A percentile compares a stretch with the other conserved stretches of the same genome.
These are phyloP conservation scores for Suhomyces kunorum DNA, from an alignment of 1,139 yeast genomes.

Conservation along the genomic window DNA sequence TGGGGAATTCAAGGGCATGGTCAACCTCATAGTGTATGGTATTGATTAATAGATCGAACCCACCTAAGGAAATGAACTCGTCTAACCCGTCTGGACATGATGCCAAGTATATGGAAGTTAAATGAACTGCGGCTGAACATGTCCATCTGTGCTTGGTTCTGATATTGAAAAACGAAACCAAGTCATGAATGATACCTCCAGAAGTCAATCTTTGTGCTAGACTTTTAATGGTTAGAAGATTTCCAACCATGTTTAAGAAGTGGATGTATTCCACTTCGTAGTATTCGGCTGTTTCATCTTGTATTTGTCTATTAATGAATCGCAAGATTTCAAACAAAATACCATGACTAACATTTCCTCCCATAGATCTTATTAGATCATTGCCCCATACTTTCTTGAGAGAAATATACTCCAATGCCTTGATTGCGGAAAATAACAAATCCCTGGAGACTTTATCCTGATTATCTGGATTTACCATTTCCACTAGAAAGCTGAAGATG, in stretches of 20 bases:
- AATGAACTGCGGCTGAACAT: constrained; percentile 64
- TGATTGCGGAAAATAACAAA: constrained; percentile 61
- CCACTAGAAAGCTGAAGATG: constrained; percentile 69
- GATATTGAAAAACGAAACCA: constrained; percentile 61
- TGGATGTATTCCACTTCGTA: constrained; percentile 52
- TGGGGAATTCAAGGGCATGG: constrained; percentile 59
- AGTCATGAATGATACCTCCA: constrained; percentile 73
- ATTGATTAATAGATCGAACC: constrained; percentile 63
- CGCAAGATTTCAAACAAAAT: constrained; percentile 71
- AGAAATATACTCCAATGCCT: constrained; percentile 72
- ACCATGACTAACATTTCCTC: constrained; percentile 92
- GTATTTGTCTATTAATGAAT: constrained; percentile 53
- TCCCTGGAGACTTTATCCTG: constrained; percentile 51
- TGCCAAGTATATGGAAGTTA: constrained; percentile 56
- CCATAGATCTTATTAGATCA: constrained; percentile 76
- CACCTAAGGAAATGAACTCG: constrained; percentile 66
- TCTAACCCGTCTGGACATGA: constrained; percentile 50
- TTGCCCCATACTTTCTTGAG: constrained; percentile 70
- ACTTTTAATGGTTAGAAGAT: constrained; percentile 55
- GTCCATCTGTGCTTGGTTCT: constrained; percentile 56
- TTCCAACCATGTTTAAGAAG: constrained; percentile 60
- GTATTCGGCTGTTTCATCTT: constrained; percentile 34
- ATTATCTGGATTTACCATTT: constrained; percentile 59
- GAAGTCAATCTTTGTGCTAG: constrained; percentile 46
- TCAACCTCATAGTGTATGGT: constrained; percentile 68